Base-by-base conservation (phyloP, 1,284 basidiomycete genomes). In the Salmacisia buchloeana region DNA sequence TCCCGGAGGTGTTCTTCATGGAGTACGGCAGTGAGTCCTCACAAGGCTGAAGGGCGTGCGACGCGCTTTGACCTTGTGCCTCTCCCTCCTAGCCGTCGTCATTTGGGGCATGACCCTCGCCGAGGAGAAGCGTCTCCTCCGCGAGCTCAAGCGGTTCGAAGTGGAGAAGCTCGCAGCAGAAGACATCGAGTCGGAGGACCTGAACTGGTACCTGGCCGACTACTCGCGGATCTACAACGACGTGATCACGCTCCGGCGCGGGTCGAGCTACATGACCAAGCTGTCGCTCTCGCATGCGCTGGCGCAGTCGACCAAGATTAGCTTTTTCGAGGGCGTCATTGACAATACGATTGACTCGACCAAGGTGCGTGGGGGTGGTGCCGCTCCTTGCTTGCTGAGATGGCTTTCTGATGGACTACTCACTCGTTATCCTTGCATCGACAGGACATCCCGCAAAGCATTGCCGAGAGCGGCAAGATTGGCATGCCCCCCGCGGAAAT, bases 181-280 rank as follows among this genome's bases (percentile, higher is more conserved):
- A 58, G 78, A 80, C 57, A 62, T 79, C 23, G 92, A 97, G 81
- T 92, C 91, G 87, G 94, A 97, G 83, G 94, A 97, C 76, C 83
- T 97, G 52, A 96, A 96, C 80, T 97, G 89, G 81, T 97, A 97
- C 77, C 93, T 94, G 74, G 93, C 93, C 18, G 93, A 94, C 79
- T 97, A 97, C 79, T 58, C 52, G 59, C 92, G 92, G 71, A 97
- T 97, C 79, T 97, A 94, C 82, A 97, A 97, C 83, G 94, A 97
- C 81, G 94, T 97, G 54, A 97, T 97, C 69, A 96, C 94, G 1
- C 84, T 97, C 34, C 88, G 93, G 59, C 90, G 90, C 79, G 93
- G 94, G 23, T 96, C 92, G 10, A 89, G 91, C 66, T 96, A 94
- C 80, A 96, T 97, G 93, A 97, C 93, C 10, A 97, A 97, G 81